Percentiles rank a stretch among this genome's conserved stretches.
phyloP scores from a whole-genome alignment of 208 protist genomes.

The Crithidia thermophila region DNA sequence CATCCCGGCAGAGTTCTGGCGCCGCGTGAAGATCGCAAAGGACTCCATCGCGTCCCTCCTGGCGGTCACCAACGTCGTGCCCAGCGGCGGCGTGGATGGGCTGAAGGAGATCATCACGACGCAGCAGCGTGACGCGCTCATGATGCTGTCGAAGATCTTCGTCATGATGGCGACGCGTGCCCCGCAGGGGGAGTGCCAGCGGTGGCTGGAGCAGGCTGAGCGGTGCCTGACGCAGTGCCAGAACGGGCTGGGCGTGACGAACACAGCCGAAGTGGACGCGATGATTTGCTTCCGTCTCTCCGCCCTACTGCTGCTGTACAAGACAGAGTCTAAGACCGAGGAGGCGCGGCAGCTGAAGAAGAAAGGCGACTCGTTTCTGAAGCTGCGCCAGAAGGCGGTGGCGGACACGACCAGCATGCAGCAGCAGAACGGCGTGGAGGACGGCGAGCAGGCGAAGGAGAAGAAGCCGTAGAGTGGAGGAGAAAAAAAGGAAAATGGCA shows the following conservation, averaged over 20 bases:
- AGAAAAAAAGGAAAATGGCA: conserved; percentile 14
- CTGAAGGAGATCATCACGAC: conserved; percentile 63
- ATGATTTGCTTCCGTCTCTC: conserved; percentile 77
- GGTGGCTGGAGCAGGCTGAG: conserved; percentile 81
- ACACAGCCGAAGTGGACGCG: conserved; percentile 49
- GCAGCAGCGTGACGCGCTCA: conserved; percentile 81
- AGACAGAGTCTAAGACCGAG: conserved; percentile 56
- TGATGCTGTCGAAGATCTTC: conserved; percentile 74
- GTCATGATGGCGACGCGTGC: conserved; percentile 86
- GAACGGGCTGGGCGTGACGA: conserved; percentile 37
- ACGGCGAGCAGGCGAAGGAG: conserved; percentile 33
- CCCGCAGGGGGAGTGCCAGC: conserved; percentile 60
- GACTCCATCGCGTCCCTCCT: conserved; percentile 75
- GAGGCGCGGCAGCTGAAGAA: conserved; percentile 57
- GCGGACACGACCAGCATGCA: conserved; percentile 15
- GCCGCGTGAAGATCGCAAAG: conserved; percentile 76
- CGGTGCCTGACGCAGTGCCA: conserved; percentile 79
- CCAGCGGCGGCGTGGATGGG: conserved; percentile 59
- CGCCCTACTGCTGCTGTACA: conserved; percentile 69
- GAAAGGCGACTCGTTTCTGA: conserved; percentile 51
- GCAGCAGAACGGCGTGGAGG: conserved; percentile 49
- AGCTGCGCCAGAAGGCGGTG: conserved; percentile 12
- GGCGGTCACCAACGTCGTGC: conserved; percentile 67
- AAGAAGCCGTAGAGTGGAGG: conserved; percentile 8
- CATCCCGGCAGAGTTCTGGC: conserved; percentile 80